phyloP scores from a whole-genome alignment of 106 monocot genomes.

The Apostasia ramifera region DNA sequence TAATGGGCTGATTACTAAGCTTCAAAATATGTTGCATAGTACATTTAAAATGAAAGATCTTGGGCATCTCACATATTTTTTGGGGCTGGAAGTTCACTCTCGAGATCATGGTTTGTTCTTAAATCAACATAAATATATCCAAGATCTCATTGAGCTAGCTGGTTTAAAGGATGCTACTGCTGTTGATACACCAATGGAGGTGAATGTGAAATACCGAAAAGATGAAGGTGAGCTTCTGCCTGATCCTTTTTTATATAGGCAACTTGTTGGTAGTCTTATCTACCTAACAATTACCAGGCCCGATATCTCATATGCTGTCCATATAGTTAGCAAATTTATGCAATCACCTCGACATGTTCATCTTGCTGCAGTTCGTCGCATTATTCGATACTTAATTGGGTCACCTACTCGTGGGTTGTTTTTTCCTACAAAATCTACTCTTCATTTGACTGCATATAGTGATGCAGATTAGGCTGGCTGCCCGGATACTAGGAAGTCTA shows the following conservation, averaged over 20 bases:
- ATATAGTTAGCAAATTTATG: neutral
- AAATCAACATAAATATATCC: slow-evolving; percentile 23
- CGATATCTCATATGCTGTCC: neutral
- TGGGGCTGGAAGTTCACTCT: slow-evolving; percentile 13
- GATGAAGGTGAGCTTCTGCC: slow-evolving; percentile 14
- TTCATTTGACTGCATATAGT: neutral
- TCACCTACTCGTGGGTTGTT: neutral
- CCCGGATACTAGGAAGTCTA: slow-evolving; percentile 1
- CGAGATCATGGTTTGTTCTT: slow-evolving; percentile 18
- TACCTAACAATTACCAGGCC: slow-evolving; percentile 2
- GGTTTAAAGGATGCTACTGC: slow-evolving; percentile 18
- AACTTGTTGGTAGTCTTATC: neutral
- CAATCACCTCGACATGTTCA: neutral
- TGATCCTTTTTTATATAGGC: neutral
- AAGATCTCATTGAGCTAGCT: slow-evolving; percentile 18
- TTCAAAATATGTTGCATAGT: neutral
- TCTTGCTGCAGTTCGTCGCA: neutral
- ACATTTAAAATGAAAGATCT: slow-evolving; percentile 12
- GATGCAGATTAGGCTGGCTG: slow-evolving; percentile 7
- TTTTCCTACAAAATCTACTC: neutral
- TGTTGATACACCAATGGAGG: slow-evolving; percentile 15
- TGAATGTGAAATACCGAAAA: slow-evolving; percentile 9
- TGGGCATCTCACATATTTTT: slow-evolving; percentile 24
- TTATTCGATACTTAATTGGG: neutral
- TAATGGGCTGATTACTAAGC: neutral